Evolutionary conservation across 495 filamentous ascomycete species (phyloP).

Genomic region (Mytilinidion resinicola): DNA sequence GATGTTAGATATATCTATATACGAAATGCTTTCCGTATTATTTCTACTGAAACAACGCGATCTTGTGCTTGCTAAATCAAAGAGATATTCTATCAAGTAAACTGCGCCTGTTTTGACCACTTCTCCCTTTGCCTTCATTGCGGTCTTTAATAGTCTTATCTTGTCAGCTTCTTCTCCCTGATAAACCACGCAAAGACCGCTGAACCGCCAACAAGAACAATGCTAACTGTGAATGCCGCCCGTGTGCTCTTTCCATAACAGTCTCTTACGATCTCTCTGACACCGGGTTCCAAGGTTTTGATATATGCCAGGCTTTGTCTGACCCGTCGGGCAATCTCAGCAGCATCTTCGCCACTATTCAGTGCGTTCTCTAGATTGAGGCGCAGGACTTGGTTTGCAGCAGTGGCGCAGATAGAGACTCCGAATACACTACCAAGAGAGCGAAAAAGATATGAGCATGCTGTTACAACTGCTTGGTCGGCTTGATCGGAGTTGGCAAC

Average conservation of each 20-base stretch:
- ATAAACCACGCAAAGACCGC: slow-evolving; percentile 33
- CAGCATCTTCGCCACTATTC: slow-evolving; percentile 52
- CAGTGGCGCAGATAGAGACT: slow-evolving; percentile 61
- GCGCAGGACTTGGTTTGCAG: slow-evolving; percentile 67
- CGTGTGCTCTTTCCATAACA: slow-evolving; percentile 54
- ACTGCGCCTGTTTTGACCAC: too few relatives aligned
- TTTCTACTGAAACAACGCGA: too few relatives aligned
- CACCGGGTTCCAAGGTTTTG: slow-evolving; percentile 54
- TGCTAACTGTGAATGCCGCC: slow-evolving; percentile 31
- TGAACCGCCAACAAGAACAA: slow-evolving; percentile 30
- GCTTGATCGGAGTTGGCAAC: slow-evolving; percentile 60
- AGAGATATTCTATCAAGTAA: too few relatives aligned
- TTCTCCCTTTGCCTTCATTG: too few relatives aligned
- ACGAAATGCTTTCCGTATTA: too few relatives aligned
- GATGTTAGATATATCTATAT: too few relatives aligned
- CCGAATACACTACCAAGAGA: slow-evolving; percentile 74
- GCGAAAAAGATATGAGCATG: slow-evolving; percentile 82
- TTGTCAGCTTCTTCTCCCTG: slow-evolving; percentile 28
- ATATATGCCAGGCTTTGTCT: slow-evolving; percentile 70
- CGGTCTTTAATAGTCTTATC: neutral
- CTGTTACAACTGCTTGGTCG: slow-evolving; percentile 75
- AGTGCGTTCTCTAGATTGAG: slow-evolving; percentile 49
- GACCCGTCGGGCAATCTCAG: slow-evolving; percentile 64
- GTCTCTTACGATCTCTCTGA: slow-evolving; percentile 55
- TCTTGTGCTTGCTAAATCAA: too few relatives aligned